Base-by-base conservation (phyloP, 225 moss, liverwort and hornwort species). In the Sphagnum contortum region DNA sequence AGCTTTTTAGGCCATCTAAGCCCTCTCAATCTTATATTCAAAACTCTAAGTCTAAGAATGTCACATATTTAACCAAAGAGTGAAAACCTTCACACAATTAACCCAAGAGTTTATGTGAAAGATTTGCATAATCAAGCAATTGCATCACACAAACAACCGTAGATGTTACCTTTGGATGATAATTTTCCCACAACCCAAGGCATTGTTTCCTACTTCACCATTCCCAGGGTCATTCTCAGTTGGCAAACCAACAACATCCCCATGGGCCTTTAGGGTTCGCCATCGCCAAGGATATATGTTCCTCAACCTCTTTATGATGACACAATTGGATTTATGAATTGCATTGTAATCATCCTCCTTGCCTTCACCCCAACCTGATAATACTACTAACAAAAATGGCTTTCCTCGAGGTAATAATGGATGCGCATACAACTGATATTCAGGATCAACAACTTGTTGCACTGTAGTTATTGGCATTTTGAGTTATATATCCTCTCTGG, bases 341-440 rank as follows among this genome's bases (percentile, higher is more conserved):
- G 84, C 92, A 69, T 92, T 92, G 52, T 81, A 85, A 5, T 89
- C 89, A 67, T 89, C 92, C 70, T 89, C 73, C 11, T 50, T 68
- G 62, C 89, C 89, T 73, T 92, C 89, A 47, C 87, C 92, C 89
- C 92, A 92, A 12, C 92, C 89, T 0, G 87, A 85, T 8, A 92
- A 54, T 0, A 89, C 47, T 13, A 89, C 78, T 14, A 89, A 74
- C 66, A 87, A 65, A 57, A 92, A 75, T 3, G 89, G 92, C 11
- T 75, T 53, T 60, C 85, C 73, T 10, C 70, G 66, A 8, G 63
- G 74, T 60, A 87, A 78, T 57, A 87, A 3, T 0, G 80, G 83
- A 12, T 92, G 89, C 1, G 70, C 12, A 29, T 79, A 78, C 49
- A 85, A 69, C 1, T 54, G 45, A 48, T 78, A 78, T 13, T 81